Evolutionary conservation across 148 eudicot genomes (phyloP).

Genomic region (Linanthus parryae): DNA sequence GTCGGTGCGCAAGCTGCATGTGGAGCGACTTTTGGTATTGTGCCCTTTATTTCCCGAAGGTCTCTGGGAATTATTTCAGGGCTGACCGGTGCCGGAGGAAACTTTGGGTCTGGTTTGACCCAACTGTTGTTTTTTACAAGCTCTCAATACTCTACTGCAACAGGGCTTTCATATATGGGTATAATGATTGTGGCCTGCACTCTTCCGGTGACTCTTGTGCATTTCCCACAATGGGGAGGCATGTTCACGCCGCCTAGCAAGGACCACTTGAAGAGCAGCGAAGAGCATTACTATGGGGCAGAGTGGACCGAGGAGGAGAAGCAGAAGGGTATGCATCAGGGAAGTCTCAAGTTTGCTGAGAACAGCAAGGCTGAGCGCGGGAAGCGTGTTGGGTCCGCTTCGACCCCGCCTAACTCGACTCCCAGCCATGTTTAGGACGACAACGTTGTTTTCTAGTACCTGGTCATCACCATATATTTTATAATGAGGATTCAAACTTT

Average conservation of each 20-base stretch:
- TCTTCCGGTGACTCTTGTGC: slow-evolving; percentile 31
- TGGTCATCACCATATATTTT: too few relatives aligned
- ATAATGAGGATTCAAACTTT: too few relatives aligned
- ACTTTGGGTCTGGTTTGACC: slow-evolving; percentile 44
- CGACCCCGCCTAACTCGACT: slow-evolving; percentile 11
- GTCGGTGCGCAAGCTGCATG: slow-evolving; percentile 47
- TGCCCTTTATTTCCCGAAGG: slow-evolving; percentile 49
- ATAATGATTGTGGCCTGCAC: slow-evolving; percentile 42
- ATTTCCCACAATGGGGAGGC: slow-evolving; percentile 64
- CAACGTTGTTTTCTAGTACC: too few relatives aligned
- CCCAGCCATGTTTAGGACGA: slow-evolving; percentile 17
- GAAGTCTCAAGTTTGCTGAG: slow-evolving; percentile 42
- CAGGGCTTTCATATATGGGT: slow-evolving; percentile 43
- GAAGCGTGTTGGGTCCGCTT: slow-evolving; percentile 11
- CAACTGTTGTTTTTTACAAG: slow-evolving; percentile 40
- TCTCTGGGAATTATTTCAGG: slow-evolving; percentile 49
- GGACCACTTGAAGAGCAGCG: slow-evolving; percentile 8
- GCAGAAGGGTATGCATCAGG: slow-evolving; percentile 42
- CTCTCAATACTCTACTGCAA: slow-evolving; percentile 6
- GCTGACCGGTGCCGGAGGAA: slow-evolving; percentile 48
- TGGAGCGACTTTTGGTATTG: slow-evolving; percentile 50
- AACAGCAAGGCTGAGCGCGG: slow-evolving; percentile 39
- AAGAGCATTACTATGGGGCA: slow-evolving; percentile 33
- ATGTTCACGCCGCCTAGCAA: slow-evolving; percentile 32
- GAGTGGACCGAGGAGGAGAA: slow-evolving; percentile 46